Conservation (phyloP, 2,329 filamentous ascomycete genomes). For the Zymoseptoria tritici region DNA sequence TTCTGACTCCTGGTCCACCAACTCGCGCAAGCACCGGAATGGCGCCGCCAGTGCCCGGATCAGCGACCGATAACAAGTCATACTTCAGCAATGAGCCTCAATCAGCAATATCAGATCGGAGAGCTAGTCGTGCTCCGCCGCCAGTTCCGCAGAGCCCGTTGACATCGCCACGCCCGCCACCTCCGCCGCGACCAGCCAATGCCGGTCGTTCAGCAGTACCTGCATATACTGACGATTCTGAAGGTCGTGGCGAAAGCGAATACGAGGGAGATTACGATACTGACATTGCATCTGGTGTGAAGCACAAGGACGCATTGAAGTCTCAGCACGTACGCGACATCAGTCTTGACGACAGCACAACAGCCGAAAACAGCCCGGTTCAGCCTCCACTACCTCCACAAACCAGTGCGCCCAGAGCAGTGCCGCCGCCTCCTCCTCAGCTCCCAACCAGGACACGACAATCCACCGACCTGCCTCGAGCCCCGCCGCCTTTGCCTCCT, state of each 20-base stretch:
- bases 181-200: constrained; percentile 40
- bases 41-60: constrained; percentile 29
- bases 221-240: constrained; percentile 41
- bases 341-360: constrained; percentile 61
- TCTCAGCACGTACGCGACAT: constrained; percentile 64
- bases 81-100: constrained; percentile 35
- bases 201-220: constrained; percentile 32
- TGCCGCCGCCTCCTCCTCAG: constrained; percentile 51
- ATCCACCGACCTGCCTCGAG: constrained; percentile 65
- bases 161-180: constrained; percentile 35
- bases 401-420: constrained; percentile 35
- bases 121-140: constrained; percentile 30
- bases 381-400: constrained; percentile 29
- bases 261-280: constrained; percentile 98
- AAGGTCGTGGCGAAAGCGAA: constrained; percentile 76
- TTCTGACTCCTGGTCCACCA: constrained; percentile 21
- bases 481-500: constrained; percentile 54
- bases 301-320: constrained; percentile 88
- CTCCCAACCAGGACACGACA: constrained; percentile 44
- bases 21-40: constrained; percentile 27
- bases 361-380: constrained; percentile 47
- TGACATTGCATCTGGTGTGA: constrained; percentile 88
- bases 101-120: constrained; percentile 28
- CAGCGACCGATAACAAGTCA: constrained; percentile 30
- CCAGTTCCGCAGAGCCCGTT: constrained; percentile 34